Conservation (phyloP, 805 yeast genomes). For the Blastobotrys americana region DNA sequence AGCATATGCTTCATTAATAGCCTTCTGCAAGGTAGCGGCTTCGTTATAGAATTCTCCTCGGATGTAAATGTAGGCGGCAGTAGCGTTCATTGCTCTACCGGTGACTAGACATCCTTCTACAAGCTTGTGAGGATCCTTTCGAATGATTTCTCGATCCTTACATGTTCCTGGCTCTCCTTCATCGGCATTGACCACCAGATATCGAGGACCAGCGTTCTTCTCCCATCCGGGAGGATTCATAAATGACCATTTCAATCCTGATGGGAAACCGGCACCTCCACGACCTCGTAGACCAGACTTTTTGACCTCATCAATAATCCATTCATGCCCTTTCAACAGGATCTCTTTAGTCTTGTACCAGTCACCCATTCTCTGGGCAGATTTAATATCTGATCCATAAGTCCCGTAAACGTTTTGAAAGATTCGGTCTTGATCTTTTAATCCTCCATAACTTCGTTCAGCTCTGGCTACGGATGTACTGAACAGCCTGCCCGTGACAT, state of each 20-base stretch:
- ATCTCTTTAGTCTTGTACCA: constrained; percentile 90
- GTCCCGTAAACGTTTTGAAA: constrained; percentile 76
- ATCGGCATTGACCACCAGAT: constrained; percentile 84
- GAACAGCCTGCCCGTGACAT: constrained; percentile 3
- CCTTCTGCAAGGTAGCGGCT: constrained; percentile 62
- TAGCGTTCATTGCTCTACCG: constrained; percentile 88
- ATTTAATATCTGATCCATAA: constrained; percentile 67
- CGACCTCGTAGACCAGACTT: constrained; percentile 82
- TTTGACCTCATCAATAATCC: constrained; percentile 87
- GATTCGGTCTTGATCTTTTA: constrained; percentile 76
- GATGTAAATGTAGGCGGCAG: constrained; percentile 86
- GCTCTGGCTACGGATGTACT: constrained; percentile 1
- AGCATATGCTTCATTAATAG: constrained; percentile 80
- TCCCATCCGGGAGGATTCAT: constrained; percentile 97
- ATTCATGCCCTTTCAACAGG: constrained; percentile 71
- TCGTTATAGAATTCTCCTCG: constrained; percentile 88
- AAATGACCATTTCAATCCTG: constrained; percentile 86
- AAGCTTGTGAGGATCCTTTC: constrained; percentile 87
- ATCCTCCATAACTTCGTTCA: constrained; percentile 49
- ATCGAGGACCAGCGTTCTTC: constrained; percentile 81
- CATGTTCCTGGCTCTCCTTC: constrained; percentile 96
- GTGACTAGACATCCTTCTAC: constrained; percentile 88
- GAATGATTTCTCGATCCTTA: constrained; percentile 83
- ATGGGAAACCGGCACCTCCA: constrained; percentile 93
- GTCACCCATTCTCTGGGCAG: constrained; percentile 76